phyloP scores from a whole-genome alignment of 2,329 filamentous ascomycete species.

The Cercospora zeina region DNA sequence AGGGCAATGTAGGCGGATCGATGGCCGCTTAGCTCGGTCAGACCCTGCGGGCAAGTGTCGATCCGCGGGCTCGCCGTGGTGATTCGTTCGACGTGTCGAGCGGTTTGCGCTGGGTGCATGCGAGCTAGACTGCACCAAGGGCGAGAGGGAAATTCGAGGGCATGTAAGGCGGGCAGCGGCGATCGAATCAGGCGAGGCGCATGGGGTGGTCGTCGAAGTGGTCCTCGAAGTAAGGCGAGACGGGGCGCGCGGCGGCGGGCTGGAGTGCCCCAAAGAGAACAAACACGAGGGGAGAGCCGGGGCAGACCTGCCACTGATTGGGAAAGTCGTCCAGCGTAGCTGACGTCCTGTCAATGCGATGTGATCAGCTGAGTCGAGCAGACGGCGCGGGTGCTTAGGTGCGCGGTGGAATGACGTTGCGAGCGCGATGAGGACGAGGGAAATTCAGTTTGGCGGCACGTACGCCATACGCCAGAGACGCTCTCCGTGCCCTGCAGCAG shows the following conservation, averaged over 20 bases:
- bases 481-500: neutral
- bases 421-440: neutral
- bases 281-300: constrained; percentile 26
- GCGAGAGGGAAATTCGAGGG: constrained; percentile 30
- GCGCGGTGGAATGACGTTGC: constrained; percentile 23
- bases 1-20: constrained; percentile 21
- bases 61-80: constrained; percentile 23
- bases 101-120: constrained; percentile 21
- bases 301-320: constrained; percentile 19
- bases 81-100: constrained; percentile 25
- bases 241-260: constrained; percentile 18
- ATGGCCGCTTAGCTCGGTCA: constrained; percentile 27
- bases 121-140: constrained; percentile 28
- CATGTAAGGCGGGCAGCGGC: constrained; percentile 27
- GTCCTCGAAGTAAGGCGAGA: constrained; percentile 4
- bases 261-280: constrained; percentile 13
- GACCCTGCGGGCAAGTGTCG: constrained; percentile 28
- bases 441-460: constrained; percentile 7
- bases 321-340: constrained; percentile 19
- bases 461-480: constrained; percentile 1
- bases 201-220: neutral
- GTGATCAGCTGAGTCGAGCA: constrained; percentile 23
- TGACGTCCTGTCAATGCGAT: constrained; percentile 20
- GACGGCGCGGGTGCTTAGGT: constrained; percentile 12
- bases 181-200: constrained; percentile 23